phyloP scores from a whole-genome alignment of 306 rosid genomes.

The Ziziphus jujuba region DNA sequence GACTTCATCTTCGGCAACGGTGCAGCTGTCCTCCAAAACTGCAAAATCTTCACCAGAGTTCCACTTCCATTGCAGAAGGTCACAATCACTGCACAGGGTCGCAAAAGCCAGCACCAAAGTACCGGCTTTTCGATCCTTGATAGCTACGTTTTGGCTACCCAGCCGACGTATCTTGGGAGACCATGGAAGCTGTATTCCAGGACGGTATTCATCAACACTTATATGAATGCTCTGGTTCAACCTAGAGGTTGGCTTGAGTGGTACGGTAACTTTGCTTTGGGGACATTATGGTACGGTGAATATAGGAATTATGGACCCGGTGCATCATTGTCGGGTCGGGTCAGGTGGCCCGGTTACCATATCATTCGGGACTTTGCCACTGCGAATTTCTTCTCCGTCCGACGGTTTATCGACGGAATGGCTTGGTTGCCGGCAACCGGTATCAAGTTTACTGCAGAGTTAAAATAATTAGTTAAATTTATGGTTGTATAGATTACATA shows the following conservation, averaged over 20 bases:
- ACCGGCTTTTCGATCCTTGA: constrained; percentile 77
- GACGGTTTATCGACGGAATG: constrained; percentile 49
- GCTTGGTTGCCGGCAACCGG: constrained; percentile 77
- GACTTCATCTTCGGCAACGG: constrained; percentile 91
- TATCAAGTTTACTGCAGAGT: constrained; percentile 33
- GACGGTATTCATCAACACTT: constrained; percentile 71
- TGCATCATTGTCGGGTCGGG: constrained; percentile 33
- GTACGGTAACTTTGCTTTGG: constrained; percentile 69
- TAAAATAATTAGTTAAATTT: no score
- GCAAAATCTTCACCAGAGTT: constrained; percentile 72
- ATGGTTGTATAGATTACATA: no score
- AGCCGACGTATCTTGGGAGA: constrained; percentile 71
- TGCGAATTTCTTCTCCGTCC: constrained; percentile 52
- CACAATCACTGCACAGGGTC: constrained; percentile 79
- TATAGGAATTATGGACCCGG: constrained; percentile 74
- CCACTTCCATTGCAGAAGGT: constrained; percentile 77
- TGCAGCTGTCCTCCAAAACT: constrained; percentile 71
- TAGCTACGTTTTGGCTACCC: constrained; percentile 62
- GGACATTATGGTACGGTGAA: constrained; percentile 88
- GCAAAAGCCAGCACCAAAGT: constrained; percentile 75
- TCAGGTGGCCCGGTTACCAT: constrained; percentile 77
- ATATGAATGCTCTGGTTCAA: constrained; percentile 70
- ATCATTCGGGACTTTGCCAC: constrained; percentile 45
- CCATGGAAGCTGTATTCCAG: constrained; percentile 81
- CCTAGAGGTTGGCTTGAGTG: constrained; percentile 88